Evolutionary conservation across 2,329 filamentous ascomycete species (phyloP), one percentile per base, ranked within the genome.

Genomic region (Fusarium avenaceum): DNA sequence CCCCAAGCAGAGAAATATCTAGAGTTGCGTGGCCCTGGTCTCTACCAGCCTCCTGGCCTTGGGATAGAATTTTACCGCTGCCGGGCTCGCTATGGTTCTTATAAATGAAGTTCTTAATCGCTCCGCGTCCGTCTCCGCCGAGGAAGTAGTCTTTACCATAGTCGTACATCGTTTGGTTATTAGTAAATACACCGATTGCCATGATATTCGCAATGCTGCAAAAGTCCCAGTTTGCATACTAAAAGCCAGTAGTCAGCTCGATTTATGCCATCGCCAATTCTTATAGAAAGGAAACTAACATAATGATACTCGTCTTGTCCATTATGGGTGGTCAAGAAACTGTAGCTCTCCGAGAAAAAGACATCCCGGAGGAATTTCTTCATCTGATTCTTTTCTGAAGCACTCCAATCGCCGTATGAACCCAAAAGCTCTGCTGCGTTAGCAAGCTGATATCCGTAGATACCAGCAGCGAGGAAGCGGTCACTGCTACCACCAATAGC

Each of bases 371-470:
- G 20, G 20, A 22, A 22, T 22, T 3, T 4, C 20, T 22, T 22
- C 2, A 3, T 22, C 20, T 22, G 20, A 22, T 22, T 22, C 20
- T 22, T 3, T 4, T 22, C 20, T 4, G 20, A 22, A 22, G 20
- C 20, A 4, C 20, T 22, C 20, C 20, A 22, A 4, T 4, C 20
- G 20, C 50, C 26, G 50, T 82, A 79, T 20, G 57, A 66, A 3
- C 80, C 72, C 45, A 84, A 70, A 2, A 84, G 72, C 59, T 84
- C 83, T 0, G 76, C 83, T 0, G 79, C 82, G 46, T 84, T 84
- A 17, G 82, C 82, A 14, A 84, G 71, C 61, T 84, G 74, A 54
- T 83, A 83, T 0, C 82, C 82, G 33, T 84, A 81, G 3, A 84
- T 64, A 0, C 82, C 82, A 0, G 79, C 73, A 0, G 79, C 78